Evolutionary conservation across 2,329 filamentous ascomycete genomes (phyloP).

Genomic region (Fusarium nodosum): DNA sequence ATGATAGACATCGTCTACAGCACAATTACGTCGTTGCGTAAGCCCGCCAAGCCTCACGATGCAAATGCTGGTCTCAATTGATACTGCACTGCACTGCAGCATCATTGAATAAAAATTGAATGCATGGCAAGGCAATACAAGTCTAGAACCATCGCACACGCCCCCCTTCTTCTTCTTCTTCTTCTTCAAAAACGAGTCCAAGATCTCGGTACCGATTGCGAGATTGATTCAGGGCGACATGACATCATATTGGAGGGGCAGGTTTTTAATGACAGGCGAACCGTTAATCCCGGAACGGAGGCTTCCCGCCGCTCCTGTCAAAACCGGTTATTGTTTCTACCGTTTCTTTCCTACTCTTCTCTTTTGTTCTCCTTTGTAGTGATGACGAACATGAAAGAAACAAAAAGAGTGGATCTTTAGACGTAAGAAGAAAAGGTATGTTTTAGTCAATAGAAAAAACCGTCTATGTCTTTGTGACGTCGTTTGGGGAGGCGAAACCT

Average conservation of each 20-base stretch:
- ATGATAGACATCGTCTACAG: neutral
- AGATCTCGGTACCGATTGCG: slow-evolving; percentile 39
- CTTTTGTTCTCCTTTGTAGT: neutral
- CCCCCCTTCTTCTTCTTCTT: slow-evolving; percentile 2
- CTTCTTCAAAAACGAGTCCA: slow-evolving; percentile 12
- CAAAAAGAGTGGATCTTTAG: slow-evolving; percentile 19
- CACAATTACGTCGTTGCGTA: slow-evolving; percentile 31
- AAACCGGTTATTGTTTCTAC: slow-evolving; percentile 29
- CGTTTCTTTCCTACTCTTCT: slow-evolving; percentile 1
- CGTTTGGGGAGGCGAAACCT: slow-evolving; percentile 21
- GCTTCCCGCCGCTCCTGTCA: neutral
- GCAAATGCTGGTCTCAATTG: neutral
- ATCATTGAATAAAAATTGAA: neutral
- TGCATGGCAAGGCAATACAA: neutral
- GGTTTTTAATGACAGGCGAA: neutral
- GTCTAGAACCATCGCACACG: slow-evolving; percentile 11
- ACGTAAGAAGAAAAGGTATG: neutral
- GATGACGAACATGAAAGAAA: slow-evolving; percentile 15
- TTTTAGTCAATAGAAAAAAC: neutral
- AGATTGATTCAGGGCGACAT: slow-evolving; percentile 29
- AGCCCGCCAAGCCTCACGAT: slow-evolving; percentile 9
- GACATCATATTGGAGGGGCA: slow-evolving; percentile 38
- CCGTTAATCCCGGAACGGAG: slow-evolving; percentile 16
- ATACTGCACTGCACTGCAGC: slow-evolving; percentile 11
- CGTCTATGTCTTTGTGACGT: slow-evolving; percentile 31